Conservation (phyloP, 164 flowering plant species). For the Echeveria elegans region DNA sequence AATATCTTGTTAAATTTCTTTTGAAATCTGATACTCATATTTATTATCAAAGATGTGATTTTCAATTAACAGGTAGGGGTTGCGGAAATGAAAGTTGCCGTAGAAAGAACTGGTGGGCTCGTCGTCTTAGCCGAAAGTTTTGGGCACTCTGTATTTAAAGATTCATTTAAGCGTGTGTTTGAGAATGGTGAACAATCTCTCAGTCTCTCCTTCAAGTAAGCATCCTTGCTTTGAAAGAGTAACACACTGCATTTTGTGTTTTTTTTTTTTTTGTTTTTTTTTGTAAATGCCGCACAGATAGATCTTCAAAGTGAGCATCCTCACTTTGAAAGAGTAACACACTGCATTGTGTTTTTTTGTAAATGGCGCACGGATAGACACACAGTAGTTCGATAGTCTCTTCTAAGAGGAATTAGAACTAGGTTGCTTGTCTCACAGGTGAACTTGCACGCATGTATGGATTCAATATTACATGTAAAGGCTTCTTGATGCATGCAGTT, state of each 20-base stretch:
- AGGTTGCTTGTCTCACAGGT: background rate
- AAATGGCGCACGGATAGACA: background rate
- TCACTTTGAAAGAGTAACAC: too few species aligned
- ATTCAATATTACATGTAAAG: too few species aligned
- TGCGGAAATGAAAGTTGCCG: slow-evolving; percentile 92
- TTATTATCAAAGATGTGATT: background rate
- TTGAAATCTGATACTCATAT: background rate
- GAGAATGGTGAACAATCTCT: slow-evolving; percentile 87
- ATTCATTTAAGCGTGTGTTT: slow-evolving; percentile 86
- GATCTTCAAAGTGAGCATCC: slow-evolving; percentile 83
- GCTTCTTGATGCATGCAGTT: too few species aligned
- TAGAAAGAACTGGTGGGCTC: slow-evolving; percentile 94
- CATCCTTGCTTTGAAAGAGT: slow-evolving; percentile 2
- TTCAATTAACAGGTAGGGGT: slow-evolving; percentile 66
- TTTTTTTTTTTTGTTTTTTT: too few species aligned
- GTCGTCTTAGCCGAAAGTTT: slow-evolving; percentile 93
- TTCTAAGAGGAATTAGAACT: background rate
- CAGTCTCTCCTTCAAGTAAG: slow-evolving; percentile 92
- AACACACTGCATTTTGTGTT: background rate
- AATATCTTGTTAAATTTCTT: background rate
- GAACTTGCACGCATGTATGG: too few species aligned
- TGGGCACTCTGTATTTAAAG: slow-evolving; percentile 91
- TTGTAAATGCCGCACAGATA: too few species aligned
- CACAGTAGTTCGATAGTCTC: background rate
- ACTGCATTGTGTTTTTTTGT: too few species aligned